Base-by-base conservation (phyloP, 208 protist species). In the Strigomonas galati region DNA sequence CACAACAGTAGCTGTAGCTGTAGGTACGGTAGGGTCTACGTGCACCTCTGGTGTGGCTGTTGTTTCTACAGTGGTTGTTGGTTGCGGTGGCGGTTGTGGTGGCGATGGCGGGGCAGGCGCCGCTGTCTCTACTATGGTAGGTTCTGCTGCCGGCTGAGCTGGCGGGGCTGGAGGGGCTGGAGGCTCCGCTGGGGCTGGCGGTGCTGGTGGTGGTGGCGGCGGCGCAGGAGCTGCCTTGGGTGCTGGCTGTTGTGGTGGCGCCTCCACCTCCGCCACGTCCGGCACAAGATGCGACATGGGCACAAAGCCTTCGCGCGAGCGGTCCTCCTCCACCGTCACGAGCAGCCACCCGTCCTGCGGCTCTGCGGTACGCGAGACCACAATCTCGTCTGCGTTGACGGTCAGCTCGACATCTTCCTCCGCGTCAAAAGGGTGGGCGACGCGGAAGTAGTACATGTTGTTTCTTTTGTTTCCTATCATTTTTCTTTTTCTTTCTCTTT, bases 271-370 rank as follows among this genome's bases (percentile, higher is more conserved):
- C 26, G 44, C 51, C 10, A 37, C 30, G 17, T 67, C 62, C 19
- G 30, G 28, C 17, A 35, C 23, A 28, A 70, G 57, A 21, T 70
- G 61, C 21, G 67, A 43, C 7, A 72, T 21, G 23, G 67, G 67
- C 4, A 72, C 67, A 46, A 72, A 65, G 6, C 67, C 67, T 19
- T 52, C 3, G 7, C 55, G 59, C 30, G 55, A 23, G 5, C 31
- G 40, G n/a, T 66, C 7, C 4, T 40, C 52, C 53, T 72, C 31
- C 3, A 64, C 46, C 5, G 40, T 19, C 15, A 72, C 67, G 23
- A 61, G 49, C 14, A 72, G 56, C 67, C 67, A 72, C 32, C 67
- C 67, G 44, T 72, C 60, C 27, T 66, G 44, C 10, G 31, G 30
- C 15, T 15, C n/a, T 7, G 26, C 53, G 40, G 26, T 27, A 1